phyloP scores from a whole-genome alignment of 495 filamentous ascomycete species.

The Lepraria neglecta region DNA sequence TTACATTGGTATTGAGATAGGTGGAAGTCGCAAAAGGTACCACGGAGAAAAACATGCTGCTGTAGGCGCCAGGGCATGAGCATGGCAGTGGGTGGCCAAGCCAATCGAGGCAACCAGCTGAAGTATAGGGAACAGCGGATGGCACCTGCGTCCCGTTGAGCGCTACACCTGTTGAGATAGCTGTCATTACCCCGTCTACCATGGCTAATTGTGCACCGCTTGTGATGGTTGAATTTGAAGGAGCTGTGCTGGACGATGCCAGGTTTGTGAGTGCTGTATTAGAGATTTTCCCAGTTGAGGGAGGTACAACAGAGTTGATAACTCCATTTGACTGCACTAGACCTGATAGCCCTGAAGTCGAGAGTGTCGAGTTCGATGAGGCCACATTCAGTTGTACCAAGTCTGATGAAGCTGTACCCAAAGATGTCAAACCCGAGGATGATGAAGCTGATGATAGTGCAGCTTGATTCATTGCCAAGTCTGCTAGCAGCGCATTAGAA shows the following conservation, averaged over 20 bases:
- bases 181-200: too few species aligned
- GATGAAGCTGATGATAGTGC: neutral
- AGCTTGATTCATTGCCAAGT: too few species aligned
- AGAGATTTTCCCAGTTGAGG: neutral
- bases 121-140: neutral
- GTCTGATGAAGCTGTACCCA: neutral
- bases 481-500: neutral
- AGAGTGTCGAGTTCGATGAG: neutral
- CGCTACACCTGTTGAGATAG: too few species aligned
- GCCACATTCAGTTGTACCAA: neutral
- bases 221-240: too few species aligned
- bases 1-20: neutral
- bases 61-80: neutral
- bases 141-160: too few species aligned
- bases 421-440: neutral
- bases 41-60: neutral
- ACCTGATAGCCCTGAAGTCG: neutral
- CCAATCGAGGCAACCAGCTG: slow-evolving; percentile 1
- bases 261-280: neutral
- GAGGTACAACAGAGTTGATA: neutral
- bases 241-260: too few species aligned
- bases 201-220: too few species aligned
- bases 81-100: slow-evolving; percentile 4
- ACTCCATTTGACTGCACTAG: neutral
- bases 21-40: neutral